Percentiles rank a stretch among this genome's conserved stretches.
Conservation (phyloP, 2,329 filamentous ascomycete species). For the Juglanconis oblonga region DNA sequence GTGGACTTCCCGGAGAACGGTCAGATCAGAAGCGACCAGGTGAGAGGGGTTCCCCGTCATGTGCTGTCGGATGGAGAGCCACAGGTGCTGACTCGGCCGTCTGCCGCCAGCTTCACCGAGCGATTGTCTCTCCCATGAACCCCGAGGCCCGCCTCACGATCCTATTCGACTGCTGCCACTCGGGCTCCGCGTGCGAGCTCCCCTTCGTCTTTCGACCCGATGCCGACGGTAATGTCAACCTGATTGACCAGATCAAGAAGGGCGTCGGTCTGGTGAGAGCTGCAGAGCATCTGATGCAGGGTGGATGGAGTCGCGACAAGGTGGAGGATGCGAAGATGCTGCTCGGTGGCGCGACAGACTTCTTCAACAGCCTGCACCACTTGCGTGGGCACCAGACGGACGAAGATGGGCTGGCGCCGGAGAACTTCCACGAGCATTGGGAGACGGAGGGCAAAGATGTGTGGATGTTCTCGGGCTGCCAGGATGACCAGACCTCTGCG, state of each 20-base stretch:
- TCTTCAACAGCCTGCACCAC: conserved; percentile 51
- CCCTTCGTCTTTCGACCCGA: conserved; percentile 57
- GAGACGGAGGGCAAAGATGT: conserved; percentile 36
- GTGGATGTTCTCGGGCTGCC: conserved; percentile 40
- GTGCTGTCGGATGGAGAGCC: background rate
- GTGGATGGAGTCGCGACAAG: conserved; percentile 44
- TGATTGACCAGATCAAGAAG: conserved; percentile 53
- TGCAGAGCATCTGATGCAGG: conserved; percentile 46
- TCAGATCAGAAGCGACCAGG: conserved; percentile 49
- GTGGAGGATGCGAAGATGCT: conserved; percentile 49
- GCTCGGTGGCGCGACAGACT: conserved; percentile 49
- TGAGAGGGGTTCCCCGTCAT: conserved; percentile 14
- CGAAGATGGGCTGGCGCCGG: conserved; percentile 39
- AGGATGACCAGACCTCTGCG: conserved; percentile 37
- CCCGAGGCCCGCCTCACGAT: conserved; percentile 50
- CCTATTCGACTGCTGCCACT: conserved; percentile 61
- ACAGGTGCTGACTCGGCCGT: background rate
- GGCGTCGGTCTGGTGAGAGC: conserved; percentile 48
- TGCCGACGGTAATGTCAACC: conserved; percentile 51
- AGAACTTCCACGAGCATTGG: conserved; percentile 42
- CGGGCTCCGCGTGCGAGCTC: conserved; percentile 56
- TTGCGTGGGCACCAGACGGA: conserved; percentile 38
- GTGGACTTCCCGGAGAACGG: conserved; percentile 50
- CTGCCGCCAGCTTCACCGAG: conserved; percentile 39
- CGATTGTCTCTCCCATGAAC: conserved; percentile 49